Evolutionary conservation across 2,329 filamentous ascomycete genomes (phyloP).

Genomic region (Lachnellula willkommii): DNA sequence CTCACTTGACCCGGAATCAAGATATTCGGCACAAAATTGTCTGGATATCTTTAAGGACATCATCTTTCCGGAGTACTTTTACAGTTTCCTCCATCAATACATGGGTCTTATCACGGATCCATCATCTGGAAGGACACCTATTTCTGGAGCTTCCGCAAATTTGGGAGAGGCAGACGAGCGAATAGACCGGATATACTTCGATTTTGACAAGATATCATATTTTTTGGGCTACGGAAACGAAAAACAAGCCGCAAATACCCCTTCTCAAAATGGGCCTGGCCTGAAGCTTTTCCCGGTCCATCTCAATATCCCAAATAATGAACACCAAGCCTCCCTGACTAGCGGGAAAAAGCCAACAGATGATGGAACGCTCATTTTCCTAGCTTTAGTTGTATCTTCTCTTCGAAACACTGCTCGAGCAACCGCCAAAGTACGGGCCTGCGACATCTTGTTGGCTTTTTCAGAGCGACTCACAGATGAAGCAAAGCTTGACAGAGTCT

Average conservation of each 20-base stretch:
- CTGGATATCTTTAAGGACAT: slow-evolving; percentile 87
- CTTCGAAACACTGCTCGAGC: slow-evolving; percentile 83
- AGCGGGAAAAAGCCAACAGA: slow-evolving; percentile 59
- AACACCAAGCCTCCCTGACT: slow-evolving; percentile 59
- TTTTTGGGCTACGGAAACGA: slow-evolving; percentile 71
- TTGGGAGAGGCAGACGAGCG: slow-evolving; percentile 85
- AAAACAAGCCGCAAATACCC: slow-evolving; percentile 25
- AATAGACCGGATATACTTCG: slow-evolving; percentile 86
- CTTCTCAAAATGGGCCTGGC: slow-evolving; percentile 44
- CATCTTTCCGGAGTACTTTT: slow-evolving; percentile 94
- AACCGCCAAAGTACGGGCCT: slow-evolving; percentile 80
- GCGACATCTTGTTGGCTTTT: slow-evolving; percentile 87
- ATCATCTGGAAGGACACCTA: slow-evolving; percentile 67
- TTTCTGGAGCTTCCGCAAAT: slow-evolving; percentile 64
- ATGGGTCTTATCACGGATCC: slow-evolving; percentile 95
- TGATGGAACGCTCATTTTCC: slow-evolving; percentile 87
- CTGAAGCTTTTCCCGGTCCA: slow-evolving; percentile 71
- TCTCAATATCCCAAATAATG: slow-evolving; percentile 80
- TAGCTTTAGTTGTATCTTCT: slow-evolving; percentile 83
- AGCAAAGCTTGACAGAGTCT: slow-evolving; percentile 85
- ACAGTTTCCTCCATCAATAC: slow-evolving; percentile 94
- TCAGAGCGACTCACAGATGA: slow-evolving; percentile 89
- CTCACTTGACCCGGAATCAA: slow-evolving; percentile 81
- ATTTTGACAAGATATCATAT: slow-evolving; percentile 97
- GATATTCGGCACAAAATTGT: slow-evolving; percentile 91